phyloP scores from a whole-genome alignment of 192 early-diverging fungal genomes.

The Coemansia sp. region DNA sequence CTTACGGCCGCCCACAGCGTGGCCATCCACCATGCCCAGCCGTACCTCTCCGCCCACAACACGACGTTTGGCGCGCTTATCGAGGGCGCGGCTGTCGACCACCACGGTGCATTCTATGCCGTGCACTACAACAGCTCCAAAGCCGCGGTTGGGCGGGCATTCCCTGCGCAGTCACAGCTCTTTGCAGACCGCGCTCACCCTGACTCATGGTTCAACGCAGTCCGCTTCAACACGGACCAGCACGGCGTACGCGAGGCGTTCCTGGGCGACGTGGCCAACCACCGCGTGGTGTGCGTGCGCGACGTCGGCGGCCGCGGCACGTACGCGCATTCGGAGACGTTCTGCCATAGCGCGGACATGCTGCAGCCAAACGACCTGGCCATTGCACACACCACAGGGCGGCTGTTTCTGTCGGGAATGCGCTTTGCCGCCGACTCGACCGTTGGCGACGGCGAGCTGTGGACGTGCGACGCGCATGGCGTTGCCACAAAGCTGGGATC shows the following conservation, averaged over 20 bases:
- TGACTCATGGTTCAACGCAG: conserved; percentile 48
- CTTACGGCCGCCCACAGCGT: neutral
- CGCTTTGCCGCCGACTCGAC: conserved; percentile 28
- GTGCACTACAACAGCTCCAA: conserved; percentile 37
- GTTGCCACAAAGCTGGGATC: conserved; percentile 19
- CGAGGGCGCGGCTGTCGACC: conserved; percentile 56
- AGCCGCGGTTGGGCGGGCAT: conserved; percentile 8
- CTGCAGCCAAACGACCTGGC: conserved; percentile 54
- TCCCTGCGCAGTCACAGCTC: conserved; percentile 13
- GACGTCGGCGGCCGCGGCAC: conserved; percentile 3
- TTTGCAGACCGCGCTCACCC: conserved; percentile 9
- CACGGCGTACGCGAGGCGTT: conserved; percentile 26
- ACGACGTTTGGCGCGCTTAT: conserved; percentile 47
- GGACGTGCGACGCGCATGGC: conserved; percentile 43
- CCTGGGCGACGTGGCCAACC: conserved; percentile 33
- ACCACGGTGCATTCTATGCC: conserved; percentile 44
- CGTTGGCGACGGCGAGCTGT: conserved; percentile 47
- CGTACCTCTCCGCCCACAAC: conserved; percentile 18
- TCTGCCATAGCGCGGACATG: conserved; percentile 26
- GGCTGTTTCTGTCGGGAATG: conserved; percentile 42
- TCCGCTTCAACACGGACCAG: too few species aligned
- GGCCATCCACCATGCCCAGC: conserved; percentile 9
- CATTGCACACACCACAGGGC: conserved; percentile 22
- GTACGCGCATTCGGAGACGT: conserved; percentile 8
- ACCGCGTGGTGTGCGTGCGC: conserved; percentile 34